phyloP scores from a whole-genome alignment of 805 yeast genomes.

The Pichia nanzhaoensis region DNA sequence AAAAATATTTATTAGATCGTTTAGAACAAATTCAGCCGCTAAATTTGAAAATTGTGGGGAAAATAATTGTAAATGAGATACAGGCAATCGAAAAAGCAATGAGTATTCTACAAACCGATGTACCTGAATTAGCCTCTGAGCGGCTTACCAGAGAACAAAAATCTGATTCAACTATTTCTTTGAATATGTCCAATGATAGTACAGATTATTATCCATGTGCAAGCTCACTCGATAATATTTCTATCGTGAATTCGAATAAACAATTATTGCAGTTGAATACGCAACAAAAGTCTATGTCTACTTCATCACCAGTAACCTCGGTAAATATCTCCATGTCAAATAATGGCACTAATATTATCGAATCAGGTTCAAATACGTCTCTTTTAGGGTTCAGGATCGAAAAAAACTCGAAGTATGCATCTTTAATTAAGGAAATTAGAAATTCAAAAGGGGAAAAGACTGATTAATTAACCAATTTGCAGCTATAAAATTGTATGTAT shows the following conservation, averaged over 20 bases:
- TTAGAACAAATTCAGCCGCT: constrained; percentile 13
- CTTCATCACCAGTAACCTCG: constrained; percentile 4
- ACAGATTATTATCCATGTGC: constrained; percentile 1
- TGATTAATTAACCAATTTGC: constrained; percentile 15
- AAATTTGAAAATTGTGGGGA: constrained; percentile 13
- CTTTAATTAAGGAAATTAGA: constrained; percentile 13
- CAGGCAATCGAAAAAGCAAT: constrained; percentile 22
- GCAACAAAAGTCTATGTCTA: not conserved
- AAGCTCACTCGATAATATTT: not conserved
- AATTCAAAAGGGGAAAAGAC: constrained; percentile 26
- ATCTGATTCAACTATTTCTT: not conserved
- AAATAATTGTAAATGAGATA: constrained; percentile 22
- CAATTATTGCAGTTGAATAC: constrained; percentile 3
- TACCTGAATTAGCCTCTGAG: not conserved
- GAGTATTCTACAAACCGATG: constrained; percentile 17
- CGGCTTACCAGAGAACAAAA: not conserved
- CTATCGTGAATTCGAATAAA: constrained; percentile 1
- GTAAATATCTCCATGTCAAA: not conserved
- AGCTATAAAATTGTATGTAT: not conserved
- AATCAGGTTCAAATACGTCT: not conserved
- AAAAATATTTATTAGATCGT: constrained; percentile 13
- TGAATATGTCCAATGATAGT: constrained; percentile 5
- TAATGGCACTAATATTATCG: not conserved
- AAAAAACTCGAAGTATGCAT: constrained; percentile 7
- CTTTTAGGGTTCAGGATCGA: not conserved